Evolutionary conservation across 2,329 filamentous ascomycete species (phyloP).

Genomic region (Monilinia laxa): DNA sequence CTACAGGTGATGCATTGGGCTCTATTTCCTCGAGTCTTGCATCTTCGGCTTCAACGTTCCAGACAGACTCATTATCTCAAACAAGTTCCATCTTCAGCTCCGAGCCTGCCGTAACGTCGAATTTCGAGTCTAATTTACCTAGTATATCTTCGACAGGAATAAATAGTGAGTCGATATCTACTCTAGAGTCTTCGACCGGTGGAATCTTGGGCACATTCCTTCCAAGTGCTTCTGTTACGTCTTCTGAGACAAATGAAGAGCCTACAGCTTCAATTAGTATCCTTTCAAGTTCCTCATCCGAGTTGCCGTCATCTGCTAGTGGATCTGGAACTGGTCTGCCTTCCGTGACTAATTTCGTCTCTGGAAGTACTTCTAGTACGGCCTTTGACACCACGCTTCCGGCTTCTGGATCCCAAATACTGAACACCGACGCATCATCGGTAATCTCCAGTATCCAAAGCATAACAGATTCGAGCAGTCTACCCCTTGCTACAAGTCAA

Average conservation of each 20-base stretch:
- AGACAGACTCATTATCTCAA: background rate
- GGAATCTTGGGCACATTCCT: background rate
- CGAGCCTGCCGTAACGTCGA: background rate
- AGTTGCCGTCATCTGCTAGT: background rate
- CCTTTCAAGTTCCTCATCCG: background rate
- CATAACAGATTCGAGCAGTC: background rate
- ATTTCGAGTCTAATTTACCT: background rate
- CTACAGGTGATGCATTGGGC: background rate
- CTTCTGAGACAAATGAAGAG: background rate
- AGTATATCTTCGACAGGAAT: background rate
- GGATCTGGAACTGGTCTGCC: slow-evolving; percentile 1
- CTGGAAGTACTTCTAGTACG: background rate
- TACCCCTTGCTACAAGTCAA: slow-evolving; percentile 6
- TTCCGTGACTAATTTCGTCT: background rate
- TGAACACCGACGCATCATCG: background rate
- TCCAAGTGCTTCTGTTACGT: background rate
- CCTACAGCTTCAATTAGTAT: background rate
- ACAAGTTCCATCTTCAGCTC: background rate
- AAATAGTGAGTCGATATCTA: background rate
- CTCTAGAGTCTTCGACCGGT: background rate
- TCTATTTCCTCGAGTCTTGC: background rate
- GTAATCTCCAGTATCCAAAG: background rate
- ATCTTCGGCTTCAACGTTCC: background rate
- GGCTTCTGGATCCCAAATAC: background rate
- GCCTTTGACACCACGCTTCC: background rate